phyloP scores from a whole-genome alignment of 75 land plant species.

The Isoetes taiwanensis region DNA sequence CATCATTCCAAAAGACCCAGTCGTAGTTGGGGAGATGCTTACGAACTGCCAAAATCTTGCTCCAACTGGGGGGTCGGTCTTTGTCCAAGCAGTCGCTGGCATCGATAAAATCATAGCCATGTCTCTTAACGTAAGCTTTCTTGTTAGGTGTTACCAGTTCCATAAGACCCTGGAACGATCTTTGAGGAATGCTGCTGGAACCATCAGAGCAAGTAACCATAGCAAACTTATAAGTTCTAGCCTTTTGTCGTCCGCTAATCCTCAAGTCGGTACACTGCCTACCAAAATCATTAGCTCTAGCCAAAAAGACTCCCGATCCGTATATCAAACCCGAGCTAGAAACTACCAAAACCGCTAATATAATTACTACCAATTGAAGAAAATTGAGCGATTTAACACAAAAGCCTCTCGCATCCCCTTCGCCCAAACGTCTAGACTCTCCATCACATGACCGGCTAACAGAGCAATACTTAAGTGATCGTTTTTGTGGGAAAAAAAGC shows the following conservation, averaged over 20 bases:
- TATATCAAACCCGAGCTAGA: slow-evolving; percentile 12
- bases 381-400: too few species aligned
- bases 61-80: slow-evolving; percentile 57
- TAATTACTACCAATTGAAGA: too few species aligned
- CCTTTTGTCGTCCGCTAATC: background rate
- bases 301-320: slow-evolving; percentile 24
- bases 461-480: too few species aligned
- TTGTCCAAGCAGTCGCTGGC: slow-evolving; percentile 29
- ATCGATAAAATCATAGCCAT: slow-evolving; percentile 52
- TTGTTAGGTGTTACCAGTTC: slow-evolving; percentile 44
- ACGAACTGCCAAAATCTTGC: slow-evolving; percentile 50
- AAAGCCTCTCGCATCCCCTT: too few species aligned
- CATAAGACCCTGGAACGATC: slow-evolving; percentile 47
- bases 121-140: slow-evolving; percentile 25
- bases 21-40: slow-evolving; percentile 27
- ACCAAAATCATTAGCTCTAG: slow-evolving; percentile 48
- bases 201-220: slow-evolving; percentile 52
- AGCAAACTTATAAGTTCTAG: slow-evolving; percentile 27
- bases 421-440: too few species aligned
- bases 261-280: slow-evolving; percentile 22
- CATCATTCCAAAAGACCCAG: slow-evolving; percentile 74
- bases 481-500: too few species aligned
- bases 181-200: slow-evolving; percentile 13
- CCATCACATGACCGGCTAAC: too few species aligned
- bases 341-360: too few species aligned